Percentiles rank a stretch among this genome's conserved stretches.
Evolutionary conservation across 306 rosid species (phyloP).

Genomic region (Erythrophleum fordii): DNA sequence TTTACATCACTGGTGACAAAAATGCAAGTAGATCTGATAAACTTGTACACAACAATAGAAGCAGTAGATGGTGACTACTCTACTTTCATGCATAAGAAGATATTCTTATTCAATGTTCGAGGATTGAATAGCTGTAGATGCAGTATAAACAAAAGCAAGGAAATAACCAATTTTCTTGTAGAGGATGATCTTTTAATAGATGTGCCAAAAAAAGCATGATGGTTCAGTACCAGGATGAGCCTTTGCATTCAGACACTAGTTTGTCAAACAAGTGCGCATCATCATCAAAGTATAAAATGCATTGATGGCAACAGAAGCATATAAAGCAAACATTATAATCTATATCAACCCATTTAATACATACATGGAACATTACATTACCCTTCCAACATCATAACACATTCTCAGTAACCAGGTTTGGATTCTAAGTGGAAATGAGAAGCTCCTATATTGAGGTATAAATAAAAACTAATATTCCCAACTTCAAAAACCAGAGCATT

Average conservation of each 20-base stretch:
- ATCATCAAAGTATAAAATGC: neutral
- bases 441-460: constrained; percentile 3
- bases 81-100: neutral
- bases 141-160: neutral
- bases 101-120: neutral
- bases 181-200: neutral
- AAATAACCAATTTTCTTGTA: neutral
- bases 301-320: neutral
- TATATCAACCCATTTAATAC: neutral
- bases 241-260: neutral
- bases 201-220: neutral
- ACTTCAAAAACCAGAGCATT: neutral
- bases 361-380: neutral
- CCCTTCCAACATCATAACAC: neutral
- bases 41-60: too few relatives aligned
- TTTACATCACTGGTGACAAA: too few relatives aligned
- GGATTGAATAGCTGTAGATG: neutral
- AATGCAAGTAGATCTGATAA: too few relatives aligned
- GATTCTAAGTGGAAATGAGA: neutral
- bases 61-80: too few relatives aligned
- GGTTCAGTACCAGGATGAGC: neutral
- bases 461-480: neutral
- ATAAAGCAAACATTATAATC: neutral
- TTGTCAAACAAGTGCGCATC: neutral
- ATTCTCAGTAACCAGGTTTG: neutral